Conservation (phyloP, 371 early-diverging fungal genomes). For the Saksenaea oblongispora region DNA sequence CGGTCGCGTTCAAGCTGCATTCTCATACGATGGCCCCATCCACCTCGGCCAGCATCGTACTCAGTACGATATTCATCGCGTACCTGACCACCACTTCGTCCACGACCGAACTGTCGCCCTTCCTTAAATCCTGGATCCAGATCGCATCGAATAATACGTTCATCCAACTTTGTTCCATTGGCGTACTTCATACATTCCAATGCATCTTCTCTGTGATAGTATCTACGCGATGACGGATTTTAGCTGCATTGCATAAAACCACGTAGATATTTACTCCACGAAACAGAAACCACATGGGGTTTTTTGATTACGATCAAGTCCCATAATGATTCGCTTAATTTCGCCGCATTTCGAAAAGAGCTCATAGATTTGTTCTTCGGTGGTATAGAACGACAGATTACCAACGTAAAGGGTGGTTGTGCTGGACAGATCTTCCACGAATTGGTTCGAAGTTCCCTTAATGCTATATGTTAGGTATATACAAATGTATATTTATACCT, state of each 20-base stretch:
- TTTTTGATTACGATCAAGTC: conserved; percentile 89
- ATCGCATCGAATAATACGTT: conserved; percentile 93
- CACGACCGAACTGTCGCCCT: conserved; percentile 97
- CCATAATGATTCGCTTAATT: conserved; percentile 98
- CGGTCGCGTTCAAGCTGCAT: conserved; percentile 64
- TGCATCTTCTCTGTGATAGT: conserved; percentile 85
- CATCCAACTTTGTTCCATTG: conserved; percentile 95
- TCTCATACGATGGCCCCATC: conserved; percentile 89
- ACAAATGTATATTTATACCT: conserved; percentile 5
- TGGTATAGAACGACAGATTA: conserved; percentile 97
- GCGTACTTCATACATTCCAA: conserved; percentile 92
- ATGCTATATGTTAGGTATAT: not conserved
- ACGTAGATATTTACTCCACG: conserved; percentile 79
- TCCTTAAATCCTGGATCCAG: conserved; percentile 96
- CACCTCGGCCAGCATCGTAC: conserved; percentile 95
- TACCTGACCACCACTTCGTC: conserved; percentile 94
- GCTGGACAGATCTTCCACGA: conserved; percentile 64
- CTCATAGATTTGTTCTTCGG: conserved; percentile 98
- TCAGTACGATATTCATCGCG: conserved; percentile 95
- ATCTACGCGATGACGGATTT: conserved; percentile 50
- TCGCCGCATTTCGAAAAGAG: conserved; percentile 96
- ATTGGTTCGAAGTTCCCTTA: conserved; percentile 74
- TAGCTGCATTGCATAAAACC: not conserved
- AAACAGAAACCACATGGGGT: conserved; percentile 99
- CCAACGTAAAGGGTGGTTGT: conserved; percentile 95